phyloP scores from a whole-genome alignment of 768 basidiomycete genomes.

The Boletus coccyginus region DNA sequence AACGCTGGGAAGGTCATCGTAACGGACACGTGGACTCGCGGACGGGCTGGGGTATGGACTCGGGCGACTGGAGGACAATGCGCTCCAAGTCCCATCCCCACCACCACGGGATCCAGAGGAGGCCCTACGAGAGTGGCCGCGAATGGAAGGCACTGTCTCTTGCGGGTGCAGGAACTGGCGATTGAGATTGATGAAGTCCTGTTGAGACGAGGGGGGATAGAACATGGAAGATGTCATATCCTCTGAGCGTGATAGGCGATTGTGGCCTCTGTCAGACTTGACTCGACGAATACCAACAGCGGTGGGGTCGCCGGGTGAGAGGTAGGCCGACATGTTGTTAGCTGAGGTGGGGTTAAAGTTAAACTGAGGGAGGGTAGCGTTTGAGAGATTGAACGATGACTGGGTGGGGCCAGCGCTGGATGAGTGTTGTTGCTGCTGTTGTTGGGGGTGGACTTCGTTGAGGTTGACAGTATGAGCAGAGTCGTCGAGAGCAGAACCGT shows the following conservation, averaged over 20 bases:
- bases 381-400: slow-evolving; percentile 27
- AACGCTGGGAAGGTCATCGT: slow-evolving; percentile 46
- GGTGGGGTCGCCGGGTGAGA: slow-evolving; percentile 29
- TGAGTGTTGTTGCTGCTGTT: slow-evolving; percentile 25
- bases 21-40: slow-evolving; percentile 55
- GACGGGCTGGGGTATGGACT: slow-evolving; percentile 70
- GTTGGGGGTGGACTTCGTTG: slow-evolving; percentile 29
- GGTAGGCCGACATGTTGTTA: slow-evolving; percentile 40
- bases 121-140: slow-evolving; percentile 42
- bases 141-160: slow-evolving; percentile 35
- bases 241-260: slow-evolving; percentile 59
- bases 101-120: slow-evolving; percentile 39
- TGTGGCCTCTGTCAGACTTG: slow-evolving; percentile 48
- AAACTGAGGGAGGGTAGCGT: slow-evolving; percentile 29
- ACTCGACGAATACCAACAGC: slow-evolving; percentile 44
- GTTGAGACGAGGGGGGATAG: slow-evolving; percentile 37
- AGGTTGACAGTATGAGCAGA: slow-evolving; percentile 29
- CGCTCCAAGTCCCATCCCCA: slow-evolving; percentile 33
- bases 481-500: slow-evolving; percentile 39
- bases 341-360: slow-evolving; percentile 33
- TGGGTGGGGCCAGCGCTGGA: slow-evolving; percentile 26
- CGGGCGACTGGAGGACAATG: slow-evolving; percentile 38
- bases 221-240: slow-evolving; percentile 42
- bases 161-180: slow-evolving; percentile 44
- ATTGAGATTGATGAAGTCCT: slow-evolving; percentile 37